A percentile compares a stretch with the other conserved stretches of the same genome.
Evolutionary conservation across 2,329 filamentous ascomycete species (phyloP).

Genomic region (Geosmithia morbida): DNA sequence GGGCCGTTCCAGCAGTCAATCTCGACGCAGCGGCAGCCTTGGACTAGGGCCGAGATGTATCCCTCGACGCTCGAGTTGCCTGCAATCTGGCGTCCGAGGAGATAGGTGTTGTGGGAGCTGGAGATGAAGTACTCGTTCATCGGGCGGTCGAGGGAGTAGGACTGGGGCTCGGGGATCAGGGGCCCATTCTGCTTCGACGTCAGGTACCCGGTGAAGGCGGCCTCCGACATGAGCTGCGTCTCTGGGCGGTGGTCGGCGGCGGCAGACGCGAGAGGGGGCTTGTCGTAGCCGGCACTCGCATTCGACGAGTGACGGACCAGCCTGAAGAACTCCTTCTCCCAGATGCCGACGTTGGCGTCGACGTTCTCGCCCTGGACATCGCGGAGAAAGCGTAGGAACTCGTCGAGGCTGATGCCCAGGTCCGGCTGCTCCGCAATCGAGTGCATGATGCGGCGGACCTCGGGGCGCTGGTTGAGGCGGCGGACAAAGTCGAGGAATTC

Average conservation of each 20-base stretch:
- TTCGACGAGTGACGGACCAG: conserved; percentile 46
- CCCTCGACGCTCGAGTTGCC: conserved; percentile 88
- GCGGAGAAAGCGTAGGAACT: conserved; percentile 65
- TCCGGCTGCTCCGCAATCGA: conserved; percentile 35
- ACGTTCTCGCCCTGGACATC: conserved; percentile 65
- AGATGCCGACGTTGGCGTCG: conserved; percentile 46
- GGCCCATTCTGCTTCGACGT: conserved; percentile 61
- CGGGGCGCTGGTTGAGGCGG: conserved; percentile 69
- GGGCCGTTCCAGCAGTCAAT: conserved; percentile 96
- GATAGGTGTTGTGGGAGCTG: conserved; percentile 96
- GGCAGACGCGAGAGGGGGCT: conserved; percentile 17
- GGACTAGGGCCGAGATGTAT: conserved; percentile 77
- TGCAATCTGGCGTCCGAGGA: conserved; percentile 78
- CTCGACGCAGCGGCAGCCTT: conserved; percentile 88
- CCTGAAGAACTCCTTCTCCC: conserved; percentile 60
- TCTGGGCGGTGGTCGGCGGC: conserved; percentile 18
- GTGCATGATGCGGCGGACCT: conserved; percentile 63
- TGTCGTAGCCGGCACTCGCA: conserved; percentile 21
- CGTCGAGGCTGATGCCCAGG: conserved; percentile 51
- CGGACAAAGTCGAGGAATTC: conserved; percentile 78
- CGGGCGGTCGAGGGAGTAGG: conserved; percentile 60
- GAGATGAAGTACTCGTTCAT: conserved; percentile 97
- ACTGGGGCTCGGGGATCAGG: conserved; percentile 43
- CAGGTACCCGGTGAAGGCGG: conserved; percentile 65
- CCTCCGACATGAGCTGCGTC: conserved; percentile 51